Conservation (phyloP, 2,329 filamentous ascomycete species). For the Fusarium sp. region DNA sequence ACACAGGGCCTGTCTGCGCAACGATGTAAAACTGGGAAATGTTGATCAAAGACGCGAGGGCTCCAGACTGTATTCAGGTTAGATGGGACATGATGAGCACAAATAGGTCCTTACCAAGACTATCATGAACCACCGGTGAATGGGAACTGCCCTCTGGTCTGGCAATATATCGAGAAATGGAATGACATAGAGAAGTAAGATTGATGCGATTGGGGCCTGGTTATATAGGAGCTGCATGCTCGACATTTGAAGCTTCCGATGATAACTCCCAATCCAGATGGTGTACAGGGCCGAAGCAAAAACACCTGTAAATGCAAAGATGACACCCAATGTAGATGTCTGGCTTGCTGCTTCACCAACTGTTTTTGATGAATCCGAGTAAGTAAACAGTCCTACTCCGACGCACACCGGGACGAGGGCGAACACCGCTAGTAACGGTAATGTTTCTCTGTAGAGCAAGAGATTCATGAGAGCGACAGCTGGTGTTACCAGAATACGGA, state of each 20-base stretch:
- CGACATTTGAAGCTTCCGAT: conserved; percentile 72
- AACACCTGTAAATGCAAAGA: conserved; percentile 72
- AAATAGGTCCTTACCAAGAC: conserved; percentile 57
- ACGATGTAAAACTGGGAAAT: conserved; percentile 72
- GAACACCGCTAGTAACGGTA: conserved; percentile 64
- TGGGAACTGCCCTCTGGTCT: conserved; percentile 61
- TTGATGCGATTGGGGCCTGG: conserved; percentile 71
- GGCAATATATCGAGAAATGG: conserved; percentile 74
- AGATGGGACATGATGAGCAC: background rate
- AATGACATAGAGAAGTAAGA: conserved; percentile 72
- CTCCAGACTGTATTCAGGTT: conserved; percentile 60
- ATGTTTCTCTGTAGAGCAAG: conserved; percentile 65
- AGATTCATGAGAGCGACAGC: conserved; percentile 73
- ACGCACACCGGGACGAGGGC: conserved; percentile 70
- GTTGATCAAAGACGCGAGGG: conserved; percentile 73
- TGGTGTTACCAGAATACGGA: conserved; percentile 74
- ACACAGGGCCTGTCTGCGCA: conserved; percentile 70
- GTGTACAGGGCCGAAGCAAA: conserved; percentile 75
- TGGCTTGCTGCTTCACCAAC: conserved; percentile 61
- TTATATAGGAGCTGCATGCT: conserved; percentile 78
- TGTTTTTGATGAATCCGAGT: conserved; percentile 69
- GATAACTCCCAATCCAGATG: conserved; percentile 74
- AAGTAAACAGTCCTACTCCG: conserved; percentile 74
- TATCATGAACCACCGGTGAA: conserved; percentile 68
- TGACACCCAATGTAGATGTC: conserved; percentile 67